Base-by-base conservation (phyloP, 2,329 filamentous ascomycete species). In the Cryphonectria naterciae region DNA sequence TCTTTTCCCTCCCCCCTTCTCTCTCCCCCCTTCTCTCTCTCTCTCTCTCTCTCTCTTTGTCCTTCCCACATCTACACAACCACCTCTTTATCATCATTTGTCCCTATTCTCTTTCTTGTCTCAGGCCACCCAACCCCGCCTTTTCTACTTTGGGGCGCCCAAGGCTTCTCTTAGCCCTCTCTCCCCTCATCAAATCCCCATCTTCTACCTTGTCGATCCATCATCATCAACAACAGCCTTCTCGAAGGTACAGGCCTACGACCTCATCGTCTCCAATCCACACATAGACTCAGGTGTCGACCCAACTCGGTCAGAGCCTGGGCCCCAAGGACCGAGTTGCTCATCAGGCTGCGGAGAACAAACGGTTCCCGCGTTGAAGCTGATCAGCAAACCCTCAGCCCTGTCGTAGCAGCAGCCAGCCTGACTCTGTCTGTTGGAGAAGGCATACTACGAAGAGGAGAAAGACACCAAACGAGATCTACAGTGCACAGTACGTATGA, bases 351-450 rank as follows among this genome's bases (percentile, higher is more conserved):
- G 70, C 63, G 56, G 67, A 70, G 63, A 64, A 64, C 46, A 37
- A n/a, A n/a, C 13, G 43, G 2, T 25, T 25, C 17, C 3, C 41
- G 1, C 43, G n/a, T 41, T 35, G 11, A 49, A 46, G 46, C 39
- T 28, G 37, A 64, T 46, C 62, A 46, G 41, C 37, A 19, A 64
- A n/a, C 39, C 19, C 37, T 63, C 35, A 63, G 35, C 39, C n/a
- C 39, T 5, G 35, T 7, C n/a, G 11, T 19, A 41, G 13, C 41
- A 28, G n/a, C 41, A 28, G n/a, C 37, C 37, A 54, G 25, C 41
- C 52, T 37, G 60, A n/a, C 58, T 69, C 56, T 35, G 28, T 11
- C 41, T 61, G 56, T 71, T 71, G 70, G 67, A 72, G 70, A 72
- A 71, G 43, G 35, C 39, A 70, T 49, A 67, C 58, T 39, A 58